These are phyloP conservation scores for Onygenales sp. DNA, from an alignment of 2,329 filamentous ascomycete genomes.

Conservation along the genomic window DNA sequence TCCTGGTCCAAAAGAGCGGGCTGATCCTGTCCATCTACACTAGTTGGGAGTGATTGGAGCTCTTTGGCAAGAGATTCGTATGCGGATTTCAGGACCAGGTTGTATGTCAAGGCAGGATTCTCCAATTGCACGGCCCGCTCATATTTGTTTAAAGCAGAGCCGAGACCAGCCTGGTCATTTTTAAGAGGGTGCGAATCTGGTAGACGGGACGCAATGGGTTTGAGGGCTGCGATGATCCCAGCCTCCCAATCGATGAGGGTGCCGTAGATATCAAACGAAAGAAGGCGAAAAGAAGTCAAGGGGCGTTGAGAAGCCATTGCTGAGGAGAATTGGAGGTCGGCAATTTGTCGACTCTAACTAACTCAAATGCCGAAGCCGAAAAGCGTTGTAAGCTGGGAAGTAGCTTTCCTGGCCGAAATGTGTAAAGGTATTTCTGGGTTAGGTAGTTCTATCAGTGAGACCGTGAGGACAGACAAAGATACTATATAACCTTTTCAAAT, in stretches of 20 bases:
- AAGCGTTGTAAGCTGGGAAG: too few species aligned
- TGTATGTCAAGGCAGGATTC: constrained; percentile 52
- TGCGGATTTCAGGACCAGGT: constrained; percentile 45
- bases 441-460: too few species aligned
- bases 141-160: constrained; percentile 37
- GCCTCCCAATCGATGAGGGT: constrained; percentile 70
- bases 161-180: constrained; percentile 31
- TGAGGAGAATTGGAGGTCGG: neutral
- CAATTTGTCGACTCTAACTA: too few species aligned
- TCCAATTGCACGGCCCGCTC: constrained; percentile 41
- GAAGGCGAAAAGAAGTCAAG: constrained; percentile 36
- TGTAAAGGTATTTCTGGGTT: too few species aligned
- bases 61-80: constrained; percentile 26
- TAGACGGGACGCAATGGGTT: constrained; percentile 33
- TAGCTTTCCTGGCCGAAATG: too few species aligned
- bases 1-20: constrained; percentile 21
- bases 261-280: constrained; percentile 72
- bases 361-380: too few species aligned
- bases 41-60: constrained; percentile 15
- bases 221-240: constrained; percentile 50
- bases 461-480: too few species aligned
- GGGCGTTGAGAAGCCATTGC: constrained; percentile 1
- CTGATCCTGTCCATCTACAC: neutral
- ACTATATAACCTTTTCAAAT: too few species aligned
- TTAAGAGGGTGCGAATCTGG: constrained; percentile 28